phyloP scores from a whole-genome alignment of 345 rosid genomes.

The Sisymbrium irio region DNA sequence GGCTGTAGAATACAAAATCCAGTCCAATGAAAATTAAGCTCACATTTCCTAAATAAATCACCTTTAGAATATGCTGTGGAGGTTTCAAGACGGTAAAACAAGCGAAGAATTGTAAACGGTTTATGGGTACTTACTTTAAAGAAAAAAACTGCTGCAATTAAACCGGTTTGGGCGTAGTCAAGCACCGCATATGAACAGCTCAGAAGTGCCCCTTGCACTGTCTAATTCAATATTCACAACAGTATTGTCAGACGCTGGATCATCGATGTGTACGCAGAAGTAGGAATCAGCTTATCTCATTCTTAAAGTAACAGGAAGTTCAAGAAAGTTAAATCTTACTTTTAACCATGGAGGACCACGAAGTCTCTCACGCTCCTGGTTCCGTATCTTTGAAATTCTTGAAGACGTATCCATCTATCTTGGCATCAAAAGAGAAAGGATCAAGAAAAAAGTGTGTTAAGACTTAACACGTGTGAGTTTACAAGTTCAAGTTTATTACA shows the following conservation, averaged over 20 bases:
- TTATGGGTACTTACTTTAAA: conserved; percentile 65
- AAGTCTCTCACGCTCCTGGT: conserved; percentile 85
- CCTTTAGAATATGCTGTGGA: neutral
- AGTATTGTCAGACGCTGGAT: conserved; percentile 4
- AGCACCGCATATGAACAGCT: conserved; percentile 74
- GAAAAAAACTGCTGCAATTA: conserved; percentile 94
- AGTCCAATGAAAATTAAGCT: neutral
- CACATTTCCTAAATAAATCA: neutral
- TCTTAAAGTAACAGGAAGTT: neutral
- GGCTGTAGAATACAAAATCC: neutral
- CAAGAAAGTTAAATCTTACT: conserved; percentile 42
- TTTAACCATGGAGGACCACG: conserved; percentile 96
- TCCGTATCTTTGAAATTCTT: conserved; percentile 92
- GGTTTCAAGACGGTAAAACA: neutral
- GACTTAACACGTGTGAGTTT: neutral
- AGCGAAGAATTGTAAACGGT: neutral
- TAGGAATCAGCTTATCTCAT: neutral
- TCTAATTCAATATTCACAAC: conserved; percentile 42
- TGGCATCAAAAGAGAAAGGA: conserved; percentile 43
- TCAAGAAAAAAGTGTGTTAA: conserved; percentile 5
- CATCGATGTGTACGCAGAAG: conserved; percentile 9
- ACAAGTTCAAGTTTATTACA: neutral
- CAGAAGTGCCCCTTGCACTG: conserved; percentile 82
- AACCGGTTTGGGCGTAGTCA: conserved; percentile 95
- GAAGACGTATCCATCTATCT: conserved; percentile 97